Evolutionary conservation across 371 early-diverging fungal genomes (phyloP), one percentile per base, ranked within the genome.

Genomic region (Blakeslea trispora): DNA sequence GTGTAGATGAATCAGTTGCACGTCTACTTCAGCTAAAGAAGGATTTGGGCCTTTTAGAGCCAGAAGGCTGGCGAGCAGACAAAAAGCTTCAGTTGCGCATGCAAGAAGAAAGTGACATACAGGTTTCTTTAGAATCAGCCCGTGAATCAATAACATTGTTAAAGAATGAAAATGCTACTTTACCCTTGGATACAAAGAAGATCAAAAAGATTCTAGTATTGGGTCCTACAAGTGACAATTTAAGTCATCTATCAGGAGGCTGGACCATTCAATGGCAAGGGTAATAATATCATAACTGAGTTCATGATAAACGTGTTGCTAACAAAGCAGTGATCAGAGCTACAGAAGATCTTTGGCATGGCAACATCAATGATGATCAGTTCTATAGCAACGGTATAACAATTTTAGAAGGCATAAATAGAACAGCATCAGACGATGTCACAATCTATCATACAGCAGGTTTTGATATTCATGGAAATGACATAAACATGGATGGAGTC

Each of bases 211-310:
- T 84, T 11, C 45, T 82, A 7, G 68, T 84, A 0, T 69, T 82
- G 2, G 85, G 83, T 2, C 82, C 84, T 1, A 75, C 77, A 2
- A 75, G 69, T 6, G 50, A 79, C 39, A 68, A 69, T 8, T 52
- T 82, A 11, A 51, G 69, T 34, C 78, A 78, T 13, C 58, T 83
- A 10, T 71, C 73, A 19, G 85, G 85, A 8, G 81, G 82, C 0
- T 86, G 84, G 85, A 77, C 78, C 3, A 75, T 85, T 55, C 71
- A 79, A 19, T 83, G 84, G 84, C 82, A 81, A 65, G 75, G 75
- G 61, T 68, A 58, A 51, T 21, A 31, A 6, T 37, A 14, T 7
- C 7, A 28, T 7, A 28, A 3, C 7, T 7, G 28, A 7, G 7
- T 28, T 3, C 3, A 7, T 28, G 3, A 7, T 7, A 28, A 28